Evolutionary conservation across 768 basidiomycete genomes (phyloP), one percentile per base, ranked within the genome.

Genomic region (Pholiota conissans): DNA sequence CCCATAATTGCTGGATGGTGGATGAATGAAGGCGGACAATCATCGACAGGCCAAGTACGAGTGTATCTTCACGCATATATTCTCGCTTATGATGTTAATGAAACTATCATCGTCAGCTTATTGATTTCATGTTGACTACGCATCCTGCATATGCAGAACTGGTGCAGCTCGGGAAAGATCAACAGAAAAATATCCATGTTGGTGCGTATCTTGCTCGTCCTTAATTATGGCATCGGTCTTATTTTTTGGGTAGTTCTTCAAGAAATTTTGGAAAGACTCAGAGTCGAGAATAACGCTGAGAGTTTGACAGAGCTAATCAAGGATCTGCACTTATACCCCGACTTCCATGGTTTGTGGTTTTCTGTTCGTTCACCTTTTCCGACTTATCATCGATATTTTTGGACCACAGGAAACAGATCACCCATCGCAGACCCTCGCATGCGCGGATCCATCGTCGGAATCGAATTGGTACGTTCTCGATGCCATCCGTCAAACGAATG

Each of bases 11-110:
- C 87, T 40, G 93, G 89, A 16, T 95, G 93, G 89, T 99, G 96
- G 97, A 97, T 98, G 94, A 99, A 95, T 67, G 97, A 99, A 73
- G 97, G 96, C 35, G 97, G 97, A 2, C 97, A 99, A 73, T 97
- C 95, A 7, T 95, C 95, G 1, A 99, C 97, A 0, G 97, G 97
- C n/a, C 93, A 94, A 74, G 89, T 89, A 52, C 48, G 73, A 60
- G 3, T n/a, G n/a, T n/a, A 10, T 6, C 24, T 20, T 30, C 24
- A 42, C 24, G 18, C 22, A 24, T 42, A 6, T 16, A 27, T 37
- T 52, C 2, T 26, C 14, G 24, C 5, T 18, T 5, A 16, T 6
- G 24, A 18, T 18, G 1, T 42, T 26, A n/a, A 49, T 40, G 26
- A 28, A 54, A 32, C 8, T 29, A 9, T 22, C 2, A 11, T 22